A percentile compares a stretch with the other conserved stretches of the same genome.
Evolutionary conservation across 2,329 filamentous ascomycete genomes (phyloP).

Genomic region (Botrytis pseudocinerea): DNA sequence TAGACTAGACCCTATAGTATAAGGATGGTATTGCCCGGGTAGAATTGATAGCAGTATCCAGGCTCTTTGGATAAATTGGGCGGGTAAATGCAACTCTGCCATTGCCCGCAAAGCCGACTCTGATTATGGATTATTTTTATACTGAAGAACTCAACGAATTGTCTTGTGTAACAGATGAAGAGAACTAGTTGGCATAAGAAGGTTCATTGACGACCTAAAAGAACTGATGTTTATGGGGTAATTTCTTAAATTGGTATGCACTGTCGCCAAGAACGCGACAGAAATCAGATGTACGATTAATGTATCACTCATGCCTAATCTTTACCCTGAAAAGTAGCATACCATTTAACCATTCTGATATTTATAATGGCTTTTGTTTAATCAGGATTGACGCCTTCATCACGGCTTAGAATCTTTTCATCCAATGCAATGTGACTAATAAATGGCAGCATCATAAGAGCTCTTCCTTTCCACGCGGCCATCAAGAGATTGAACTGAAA

Average conservation of each 20-base stretch:
- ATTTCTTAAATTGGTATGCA: not conserved
- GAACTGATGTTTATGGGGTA: not conserved
- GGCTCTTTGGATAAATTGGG: constrained; percentile 12
- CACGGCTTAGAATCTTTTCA: not conserved
- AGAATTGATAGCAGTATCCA: not conserved
- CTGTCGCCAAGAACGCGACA: not conserved
- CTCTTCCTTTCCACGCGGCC: not conserved
- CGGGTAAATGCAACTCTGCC: constrained; percentile 1
- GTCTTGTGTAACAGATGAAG: not conserved
- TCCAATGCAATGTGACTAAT: not conserved
- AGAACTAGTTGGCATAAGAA: not conserved
- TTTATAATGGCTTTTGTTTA: not conserved
- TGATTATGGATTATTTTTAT: not conserved
- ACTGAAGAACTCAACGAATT: not conserved
- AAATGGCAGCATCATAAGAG: not conserved
- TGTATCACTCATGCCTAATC: not conserved
- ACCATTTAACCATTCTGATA: not conserved
- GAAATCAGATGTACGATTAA: not conserved
- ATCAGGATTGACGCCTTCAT: not conserved
- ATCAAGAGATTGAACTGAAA: not conserved
- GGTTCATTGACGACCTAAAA: not conserved
- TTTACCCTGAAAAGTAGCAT: not conserved
- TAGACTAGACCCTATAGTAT: not conserved
- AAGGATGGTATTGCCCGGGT: not conserved
- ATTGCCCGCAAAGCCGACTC: constrained; percentile 8